Evolutionary conservation across 2,329 filamentous ascomycete species (phyloP).

Genomic region (Stylonectria norvegica): DNA sequence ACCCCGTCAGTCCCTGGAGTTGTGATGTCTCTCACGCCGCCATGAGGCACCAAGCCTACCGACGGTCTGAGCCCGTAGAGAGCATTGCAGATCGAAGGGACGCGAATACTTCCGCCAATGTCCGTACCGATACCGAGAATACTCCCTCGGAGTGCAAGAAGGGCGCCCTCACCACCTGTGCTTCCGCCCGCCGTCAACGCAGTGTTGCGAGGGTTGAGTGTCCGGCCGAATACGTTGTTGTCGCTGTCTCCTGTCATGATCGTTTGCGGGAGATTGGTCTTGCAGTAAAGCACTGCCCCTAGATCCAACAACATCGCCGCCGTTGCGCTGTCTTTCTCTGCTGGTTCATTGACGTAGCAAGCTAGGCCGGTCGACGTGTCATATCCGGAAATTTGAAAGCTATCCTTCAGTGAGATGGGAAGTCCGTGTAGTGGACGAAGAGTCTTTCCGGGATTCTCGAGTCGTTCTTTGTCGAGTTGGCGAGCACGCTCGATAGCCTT

Average conservation of each 20-base stretch:
- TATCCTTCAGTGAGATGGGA: conserved; percentile 1
- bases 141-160: conserved; percentile 6
- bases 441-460: background rate
- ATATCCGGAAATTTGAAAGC: background rate
- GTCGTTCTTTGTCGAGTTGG: background rate
- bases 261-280: background rate
- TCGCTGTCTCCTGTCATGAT: background rate
- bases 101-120: conserved; percentile 15
- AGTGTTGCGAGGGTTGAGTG: conserved; percentile 1
- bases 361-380: background rate
- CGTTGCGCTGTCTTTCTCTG: background rate
- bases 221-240: background rate
- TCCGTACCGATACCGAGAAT: conserved; percentile 13
- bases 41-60: conserved; percentile 1
- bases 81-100: conserved; percentile 9
- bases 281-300: background rate
- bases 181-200: conserved; percentile 9
- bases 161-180: conserved; percentile 13
- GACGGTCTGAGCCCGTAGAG: conserved; percentile 9
- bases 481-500: background rate
- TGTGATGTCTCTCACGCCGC: conserved; percentile 1
- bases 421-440: background rate
- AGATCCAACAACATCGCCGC: background rate
- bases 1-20: conserved; percentile 1
- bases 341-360: background rate